Percentiles rank a stretch among this genome's conserved stretches.
phyloP scores from a whole-genome alignment of 2,329 filamentous ascomycete species.

The Domatiomyces catenatus region DNA sequence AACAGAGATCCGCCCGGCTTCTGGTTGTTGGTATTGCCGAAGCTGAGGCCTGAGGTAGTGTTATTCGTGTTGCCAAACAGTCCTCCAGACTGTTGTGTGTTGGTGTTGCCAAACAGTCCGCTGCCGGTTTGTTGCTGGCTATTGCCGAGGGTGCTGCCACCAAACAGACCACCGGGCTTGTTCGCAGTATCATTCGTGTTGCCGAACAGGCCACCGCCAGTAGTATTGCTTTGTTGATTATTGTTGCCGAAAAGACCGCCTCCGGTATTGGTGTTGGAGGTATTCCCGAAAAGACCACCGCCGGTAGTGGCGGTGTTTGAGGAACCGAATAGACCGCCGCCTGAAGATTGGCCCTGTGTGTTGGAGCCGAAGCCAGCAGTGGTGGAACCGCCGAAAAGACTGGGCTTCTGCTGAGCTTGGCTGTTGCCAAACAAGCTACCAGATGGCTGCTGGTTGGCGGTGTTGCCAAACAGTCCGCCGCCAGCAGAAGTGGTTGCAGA shows the following conservation, averaged over 20 bases:
- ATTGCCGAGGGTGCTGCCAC: conserved; percentile 12
- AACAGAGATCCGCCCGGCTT: conserved; percentile 43
- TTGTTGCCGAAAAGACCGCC: conserved; percentile 33
- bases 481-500: conserved; percentile 22
- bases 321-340: conserved; percentile 33
- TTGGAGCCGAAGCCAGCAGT: conserved; percentile 28
- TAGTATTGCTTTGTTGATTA: conserved; percentile 11
- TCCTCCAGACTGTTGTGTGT: conserved; percentile 18
- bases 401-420: conserved; percentile 10
- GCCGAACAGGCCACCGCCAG: conserved; percentile 27
- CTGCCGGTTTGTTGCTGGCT: conserved; percentile 15
- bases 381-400: conserved; percentile 19
- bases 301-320: conserved; percentile 18
- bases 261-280: conserved; percentile 32
- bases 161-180: conserved; percentile 33
- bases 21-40: conserved; percentile 30
- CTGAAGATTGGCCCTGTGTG: conserved; percentile 28
- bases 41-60: conserved; percentile 31
- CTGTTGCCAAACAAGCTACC: conserved; percentile 17
- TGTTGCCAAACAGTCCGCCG: conserved; percentile 21
- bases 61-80: conserved; percentile 18
- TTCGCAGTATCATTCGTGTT: conserved; percentile 36
- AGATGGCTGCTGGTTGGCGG: conserved; percentile 16
- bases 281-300: conserved; percentile 27
- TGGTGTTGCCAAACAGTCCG: conserved; percentile 27